Evolutionary conservation across 2,329 filamentous ascomycete genomes (phyloP), one percentile per base, ranked within the genome.

Genomic region (Ceratocystis variospora): DNA sequence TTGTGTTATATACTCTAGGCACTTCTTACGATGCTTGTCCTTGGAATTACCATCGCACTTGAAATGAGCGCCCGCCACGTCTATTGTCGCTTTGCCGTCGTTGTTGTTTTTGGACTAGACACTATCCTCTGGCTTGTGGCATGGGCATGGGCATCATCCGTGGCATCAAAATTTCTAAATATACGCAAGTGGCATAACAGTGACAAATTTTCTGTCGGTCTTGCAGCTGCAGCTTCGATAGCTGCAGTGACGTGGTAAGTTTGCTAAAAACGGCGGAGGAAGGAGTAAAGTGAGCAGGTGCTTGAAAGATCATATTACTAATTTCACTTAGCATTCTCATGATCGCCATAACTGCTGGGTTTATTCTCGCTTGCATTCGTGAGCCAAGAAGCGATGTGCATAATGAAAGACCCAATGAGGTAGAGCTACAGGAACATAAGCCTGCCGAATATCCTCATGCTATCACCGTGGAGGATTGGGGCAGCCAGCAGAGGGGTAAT

Each of bases 51-150:
- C 64, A 70, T 74, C n/a, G 73, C 70, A 15, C 61, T 77, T 57
- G 76, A 79, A 71, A 70, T 73, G 63, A 74, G 70, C 61, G 72
- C 73, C 3, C 74, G 75, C 0, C 72, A 72, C 6, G 68, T 74
- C 68, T 80, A 78, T 70, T 74, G 72, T 71, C 75, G 77, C 66
- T 69, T 78, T 67, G 71, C 68, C 64, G 73, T 76, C 64, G 66
- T 78, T 53, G 68, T 75, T 44, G 71, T 71, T 46, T 76, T 78
- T 48, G 67, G 73, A 61, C 70, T 79, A 57, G 71, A 68, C 64
- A 68, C 74, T 67, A 74, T 80, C 70, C 78, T 81, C 69, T 80
- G 79, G 77, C 73, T 80, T 7, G 70, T 73, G 0, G 75, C 71
- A 5, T 79, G 76, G 76, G 73, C 74, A 25, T 79, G 77, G 77